Evolutionary conservation across 257 asterid genomes (phyloP), one percentile per base, ranked within the genome.

Genomic region (Forsythia suspensa): DNA sequence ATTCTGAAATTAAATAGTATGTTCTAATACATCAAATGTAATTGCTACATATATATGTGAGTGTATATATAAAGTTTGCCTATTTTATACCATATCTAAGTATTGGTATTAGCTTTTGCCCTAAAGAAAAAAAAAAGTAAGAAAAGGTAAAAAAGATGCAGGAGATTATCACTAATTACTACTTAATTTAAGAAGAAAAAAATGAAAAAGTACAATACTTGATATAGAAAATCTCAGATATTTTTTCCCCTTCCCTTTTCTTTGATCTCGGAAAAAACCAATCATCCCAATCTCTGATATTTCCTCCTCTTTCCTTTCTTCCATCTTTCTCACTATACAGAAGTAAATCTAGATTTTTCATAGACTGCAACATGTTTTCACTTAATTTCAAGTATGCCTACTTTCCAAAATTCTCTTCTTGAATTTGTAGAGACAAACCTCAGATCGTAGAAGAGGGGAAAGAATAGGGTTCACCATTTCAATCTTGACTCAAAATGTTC

Each of bases 401-500:
- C 34, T 29, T 29, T 29, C 0, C 34, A 29, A 29, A 29, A 29
- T 29, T 29, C 34, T 29, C 34, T 29, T 29, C 34, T 29, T 29
- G 34, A 29, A 29, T 29, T 29, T 29, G 34, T 29, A 29, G 34
- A 29, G 0, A 1, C 34, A 29, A 29, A 29, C 70, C 70, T 29
- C 70, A 9, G 29, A 24, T 63, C 70, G 7, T 6, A 11, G 16
- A 10, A 21, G 7, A 63, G 16, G 20, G 5, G 36, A 21, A 20
- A 20, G 24, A 24, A 24, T 24, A 24, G 70, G 38, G 68, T 21
- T 61, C 5, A 16, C 29, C 67, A 8, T 66, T 41, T 18, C 55
- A 55, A 34, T 73, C 66, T n/a, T 70, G 24, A 65, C 4, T n/a
- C 40, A 43, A 67, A 52, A 93, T 91, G 97, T 80, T 82, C 84